Percentiles rank a stretch among this genome's conserved stretches.
These are phyloP conservation scores for Xerocomus spinulosus DNA, from an alignment of 768 basidiomycete species.

Conservation along the genomic window DNA sequence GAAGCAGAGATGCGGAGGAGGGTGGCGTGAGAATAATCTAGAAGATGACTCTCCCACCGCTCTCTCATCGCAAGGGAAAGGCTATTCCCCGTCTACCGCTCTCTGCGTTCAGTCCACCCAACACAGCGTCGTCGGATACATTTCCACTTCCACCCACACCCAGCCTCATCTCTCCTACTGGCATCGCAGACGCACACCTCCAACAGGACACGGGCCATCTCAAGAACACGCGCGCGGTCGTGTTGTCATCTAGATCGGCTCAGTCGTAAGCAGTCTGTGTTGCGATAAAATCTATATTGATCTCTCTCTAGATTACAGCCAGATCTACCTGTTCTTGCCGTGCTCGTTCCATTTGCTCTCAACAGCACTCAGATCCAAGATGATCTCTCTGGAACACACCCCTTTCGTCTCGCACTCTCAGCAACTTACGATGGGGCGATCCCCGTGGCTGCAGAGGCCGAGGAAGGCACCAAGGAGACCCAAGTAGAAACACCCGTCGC, in stretches of 20 bases:
- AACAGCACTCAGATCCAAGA: slow-evolving; percentile 41
- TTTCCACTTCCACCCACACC: slow-evolving; percentile 71
- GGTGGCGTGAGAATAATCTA: no score
- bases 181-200: slow-evolving; percentile 68
- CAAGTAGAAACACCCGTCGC: slow-evolving; percentile 41
- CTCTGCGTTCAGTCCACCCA: slow-evolving; percentile 73
- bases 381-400: slow-evolving; percentile 27
- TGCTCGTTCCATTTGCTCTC: slow-evolving; percentile 59
- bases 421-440: slow-evolving; percentile 51
- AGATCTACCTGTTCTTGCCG: slow-evolving; percentile 41
- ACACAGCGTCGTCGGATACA: slow-evolving; percentile 57
- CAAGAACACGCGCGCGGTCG: slow-evolving; percentile 52
- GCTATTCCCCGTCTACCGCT: slow-evolving; percentile 66
- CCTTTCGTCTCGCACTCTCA: slow-evolving; percentile 36
- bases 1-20: slow-evolving; percentile 44
- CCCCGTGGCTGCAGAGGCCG: slow-evolving; percentile 29
- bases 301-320: slow-evolving; percentile 15
- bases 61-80: slow-evolving; percentile 57
- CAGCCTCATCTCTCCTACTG: slow-evolving; percentile 55
- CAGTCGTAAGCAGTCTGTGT: slow-evolving; percentile 34
- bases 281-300: not conserved
- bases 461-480: slow-evolving; percentile 12
- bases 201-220: slow-evolving; percentile 35
- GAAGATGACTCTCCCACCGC: not conserved
- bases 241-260: slow-evolving; percentile 45